Conservation (phyloP, 2,329 filamentous ascomycete species). For the Scedosporium aurantiacum region DNA sequence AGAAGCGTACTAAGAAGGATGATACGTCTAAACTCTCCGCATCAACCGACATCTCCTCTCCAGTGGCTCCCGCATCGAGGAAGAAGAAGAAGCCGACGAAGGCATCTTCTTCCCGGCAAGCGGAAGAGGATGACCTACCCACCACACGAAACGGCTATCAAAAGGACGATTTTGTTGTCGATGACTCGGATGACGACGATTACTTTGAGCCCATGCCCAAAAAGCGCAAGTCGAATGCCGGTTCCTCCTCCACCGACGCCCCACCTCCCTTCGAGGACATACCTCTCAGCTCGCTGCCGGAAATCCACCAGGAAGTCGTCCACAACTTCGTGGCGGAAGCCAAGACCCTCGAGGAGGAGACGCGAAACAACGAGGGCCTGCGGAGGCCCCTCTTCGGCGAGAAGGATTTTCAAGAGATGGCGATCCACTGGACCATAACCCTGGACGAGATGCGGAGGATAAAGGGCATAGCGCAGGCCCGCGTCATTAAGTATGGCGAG, state of each 20-base stretch:
- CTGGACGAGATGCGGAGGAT: slow-evolving; percentile 53
- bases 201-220: slow-evolving; percentile 33
- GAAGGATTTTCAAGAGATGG: slow-evolving; percentile 61
- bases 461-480: slow-evolving; percentile 49
- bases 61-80: slow-evolving; percentile 20
- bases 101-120: not conserved
- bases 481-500: slow-evolving; percentile 49
- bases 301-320: slow-evolving; percentile 53
- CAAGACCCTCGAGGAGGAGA: slow-evolving; percentile 44
- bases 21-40: slow-evolving; percentile 20
- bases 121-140: not conserved
- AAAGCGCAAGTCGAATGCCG: slow-evolving; percentile 9
- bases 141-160: slow-evolving; percentile 15
- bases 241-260: slow-evolving; percentile 37
- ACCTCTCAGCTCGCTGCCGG: slow-evolving; percentile 40
- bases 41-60: slow-evolving; percentile 43
- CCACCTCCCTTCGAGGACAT: slow-evolving; percentile 39
- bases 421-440: slow-evolving; percentile 53
- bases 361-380: slow-evolving; percentile 48
- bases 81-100: slow-evolving; percentile 10
- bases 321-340: slow-evolving; percentile 54
- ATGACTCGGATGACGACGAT: slow-evolving; percentile 28
- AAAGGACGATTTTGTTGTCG: slow-evolving; percentile 24
- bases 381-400: slow-evolving; percentile 57
- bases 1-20: slow-evolving; percentile 16